These are phyloP conservation scores for Canna indica DNA, from an alignment of 176 grass and related monocot species.

Conservation along the genomic window DNA sequence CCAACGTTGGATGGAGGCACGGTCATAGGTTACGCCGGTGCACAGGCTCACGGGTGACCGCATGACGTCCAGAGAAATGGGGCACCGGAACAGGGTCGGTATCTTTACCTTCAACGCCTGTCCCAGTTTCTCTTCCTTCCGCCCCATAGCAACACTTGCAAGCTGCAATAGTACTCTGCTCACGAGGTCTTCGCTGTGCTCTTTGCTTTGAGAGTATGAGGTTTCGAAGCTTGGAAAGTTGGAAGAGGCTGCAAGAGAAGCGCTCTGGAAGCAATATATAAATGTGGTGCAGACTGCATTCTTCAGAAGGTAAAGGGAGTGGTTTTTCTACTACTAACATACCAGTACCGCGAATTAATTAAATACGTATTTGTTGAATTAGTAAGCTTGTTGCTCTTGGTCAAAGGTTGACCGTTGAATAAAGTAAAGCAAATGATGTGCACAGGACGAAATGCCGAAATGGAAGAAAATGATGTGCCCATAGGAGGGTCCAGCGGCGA, in stretches of 20 bases:
- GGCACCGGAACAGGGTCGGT: constrained; percentile 18
- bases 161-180: background rate
- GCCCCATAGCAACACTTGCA: background rate
- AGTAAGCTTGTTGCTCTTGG: background rate
- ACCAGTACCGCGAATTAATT: background rate
- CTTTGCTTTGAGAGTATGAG: background rate
- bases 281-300: background rate
- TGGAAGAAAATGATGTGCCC: background rate
- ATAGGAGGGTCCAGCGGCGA: background rate
- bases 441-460: background rate
- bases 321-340: background rate
- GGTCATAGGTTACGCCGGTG: constrained; percentile 22
- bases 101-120: constrained; percentile 13
- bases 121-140: constrained; percentile 5
- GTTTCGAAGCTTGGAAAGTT: too few species aligned
- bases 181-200: background rate
- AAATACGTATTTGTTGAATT: background rate
- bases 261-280: background rate
- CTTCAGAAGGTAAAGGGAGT: background rate
- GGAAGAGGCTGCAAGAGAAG: background rate
- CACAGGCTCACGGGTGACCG: constrained; percentile 21
- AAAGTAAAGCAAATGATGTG: background rate
- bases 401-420: background rate
- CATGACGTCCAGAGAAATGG: constrained; percentile 21
- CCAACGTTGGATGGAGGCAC: constrained; percentile 18